Evolutionary conservation across 345 rosid species (phyloP).

Genomic region (Corchorus olitorius): DNA sequence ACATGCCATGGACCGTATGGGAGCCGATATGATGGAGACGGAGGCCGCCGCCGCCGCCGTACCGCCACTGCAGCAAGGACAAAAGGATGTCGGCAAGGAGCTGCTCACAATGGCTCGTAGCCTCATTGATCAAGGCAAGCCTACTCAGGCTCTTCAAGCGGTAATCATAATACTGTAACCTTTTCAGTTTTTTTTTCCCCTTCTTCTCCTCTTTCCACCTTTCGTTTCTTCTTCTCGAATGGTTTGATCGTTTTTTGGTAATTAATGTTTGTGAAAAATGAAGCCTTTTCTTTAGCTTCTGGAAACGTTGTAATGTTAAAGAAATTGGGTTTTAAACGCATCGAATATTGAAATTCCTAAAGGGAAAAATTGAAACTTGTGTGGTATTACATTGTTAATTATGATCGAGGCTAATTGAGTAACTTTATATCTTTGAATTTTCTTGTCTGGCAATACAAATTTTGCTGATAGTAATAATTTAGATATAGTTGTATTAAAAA

Average conservation of each 20-base stretch:
- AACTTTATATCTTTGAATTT: too few species aligned
- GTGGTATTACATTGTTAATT: too few species aligned
- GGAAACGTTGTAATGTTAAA: neutral
- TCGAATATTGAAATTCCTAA: neutral
- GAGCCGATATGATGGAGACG: conserved; percentile 53
- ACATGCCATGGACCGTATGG: conserved; percentile 45
- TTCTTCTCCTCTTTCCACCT: neutral
- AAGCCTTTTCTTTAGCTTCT: neutral
- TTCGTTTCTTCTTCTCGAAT: neutral
- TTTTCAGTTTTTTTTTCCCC: neutral
- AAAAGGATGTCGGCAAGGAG: conserved; percentile 37
- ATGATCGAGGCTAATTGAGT: too few species aligned
- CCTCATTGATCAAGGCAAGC: conserved; percentile 75
- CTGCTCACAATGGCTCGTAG: conserved; percentile 68
- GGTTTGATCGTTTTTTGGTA: neutral
- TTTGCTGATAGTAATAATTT: neutral
- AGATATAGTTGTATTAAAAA: neutral
- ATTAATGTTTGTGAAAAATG: neutral
- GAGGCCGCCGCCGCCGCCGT: conserved; percentile 22
- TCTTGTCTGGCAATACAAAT: neutral
- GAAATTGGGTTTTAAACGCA: neutral
- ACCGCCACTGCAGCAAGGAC: conserved; percentile 21
- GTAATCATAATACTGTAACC: conserved; percentile 35
- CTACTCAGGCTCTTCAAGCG: conserved; percentile 89
- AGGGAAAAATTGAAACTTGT: neutral